A percentile compares a stretch with the other conserved stretches of the same genome.
Evolutionary conservation across 108 stramenopile species (phyloP).

Genomic region (Pseudonitzschia delicatissima): DNA sequence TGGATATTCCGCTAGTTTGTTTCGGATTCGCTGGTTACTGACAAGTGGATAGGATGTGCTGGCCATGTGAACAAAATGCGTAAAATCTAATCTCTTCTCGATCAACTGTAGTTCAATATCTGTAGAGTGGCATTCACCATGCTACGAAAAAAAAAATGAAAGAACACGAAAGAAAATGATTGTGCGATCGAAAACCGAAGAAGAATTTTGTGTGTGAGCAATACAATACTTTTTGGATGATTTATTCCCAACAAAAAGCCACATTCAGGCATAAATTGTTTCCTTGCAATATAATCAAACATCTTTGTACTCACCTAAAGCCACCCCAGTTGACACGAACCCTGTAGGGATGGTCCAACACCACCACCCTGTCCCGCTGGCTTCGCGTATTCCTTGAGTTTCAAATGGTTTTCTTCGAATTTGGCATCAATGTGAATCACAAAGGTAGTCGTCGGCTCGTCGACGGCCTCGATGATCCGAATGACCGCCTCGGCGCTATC

Average conservation of each 20-base stretch:
- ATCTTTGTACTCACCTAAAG: conserved; percentile 51
- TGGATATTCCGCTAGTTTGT: conserved; percentile 69
- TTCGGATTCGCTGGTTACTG: conserved; percentile 87
- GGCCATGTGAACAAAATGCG: conserved; percentile 86
- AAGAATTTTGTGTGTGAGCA: too few species aligned
- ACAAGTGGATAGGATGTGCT: conserved; percentile 91
- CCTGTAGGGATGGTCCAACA: conserved; percentile 64
- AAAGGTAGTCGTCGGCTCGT: conserved; percentile 66
- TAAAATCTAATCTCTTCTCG: conserved; percentile 50
- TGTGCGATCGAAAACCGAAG: not conserved
- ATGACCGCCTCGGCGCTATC: conserved; percentile 75
- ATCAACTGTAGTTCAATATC: conserved; percentile 55
- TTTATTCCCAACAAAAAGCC: too few species aligned
- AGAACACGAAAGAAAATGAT: not conserved
- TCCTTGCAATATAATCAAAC: too few species aligned
- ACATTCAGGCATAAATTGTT: too few species aligned
- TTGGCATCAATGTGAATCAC: conserved; percentile 91
- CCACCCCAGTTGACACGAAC: conserved; percentile 95
- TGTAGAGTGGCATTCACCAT: conserved; percentile 94
- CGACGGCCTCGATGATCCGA: conserved; percentile 76
- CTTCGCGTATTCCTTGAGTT: conserved; percentile 64
- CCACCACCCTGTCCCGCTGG: conserved; percentile 46
- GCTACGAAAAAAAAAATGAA: not conserved
- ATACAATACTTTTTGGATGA: too few species aligned
- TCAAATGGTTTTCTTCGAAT: conserved; percentile 63